Conservation (phyloP, 805 yeast species). For the Myxozyma neotropica region DNA sequence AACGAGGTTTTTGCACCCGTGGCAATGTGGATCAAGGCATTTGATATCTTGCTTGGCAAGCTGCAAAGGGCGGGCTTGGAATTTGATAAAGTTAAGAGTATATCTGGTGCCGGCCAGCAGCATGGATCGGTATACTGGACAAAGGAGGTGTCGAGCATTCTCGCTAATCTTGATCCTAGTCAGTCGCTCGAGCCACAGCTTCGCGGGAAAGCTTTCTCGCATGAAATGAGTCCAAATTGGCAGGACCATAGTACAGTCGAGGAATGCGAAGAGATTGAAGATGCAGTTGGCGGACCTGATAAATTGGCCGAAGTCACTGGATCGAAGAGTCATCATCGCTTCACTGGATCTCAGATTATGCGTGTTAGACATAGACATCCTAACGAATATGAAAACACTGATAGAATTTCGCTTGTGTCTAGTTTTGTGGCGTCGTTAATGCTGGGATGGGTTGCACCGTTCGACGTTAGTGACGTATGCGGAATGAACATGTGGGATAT, state of each 20-base stretch:
- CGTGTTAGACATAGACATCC: constrained; percentile 61
- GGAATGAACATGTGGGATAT: constrained; percentile 91
- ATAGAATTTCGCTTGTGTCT: constrained; percentile 72
- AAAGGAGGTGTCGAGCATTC: constrained; percentile 46
- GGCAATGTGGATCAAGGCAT: constrained; percentile 85
- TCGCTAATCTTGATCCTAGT: constrained; percentile 46
- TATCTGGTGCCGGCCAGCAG: constrained; percentile 88
- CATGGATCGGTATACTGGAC: constrained; percentile 91
- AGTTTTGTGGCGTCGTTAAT: constrained; percentile 74
- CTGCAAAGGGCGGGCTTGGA: constrained; percentile 56
- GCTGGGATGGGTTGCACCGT: constrained; percentile 60
- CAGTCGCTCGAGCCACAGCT: constrained; percentile 51
- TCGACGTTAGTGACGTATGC: constrained; percentile 87
- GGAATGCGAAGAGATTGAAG: constrained; percentile 66
- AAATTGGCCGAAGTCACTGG: constrained; percentile 71
- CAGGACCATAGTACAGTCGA: constrained; percentile 86
- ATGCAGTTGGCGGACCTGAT: constrained; percentile 60
- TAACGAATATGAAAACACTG: constrained; percentile 57
- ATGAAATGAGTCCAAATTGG: constrained; percentile 83
- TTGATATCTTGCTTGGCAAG: constrained; percentile 61
- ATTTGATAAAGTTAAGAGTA: constrained; percentile 60
- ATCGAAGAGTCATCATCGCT: constrained; percentile 83
- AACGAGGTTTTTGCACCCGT: constrained; percentile 79
- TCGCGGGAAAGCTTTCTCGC: constrained; percentile 56
- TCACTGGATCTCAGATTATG: constrained; percentile 90